phyloP scores from a whole-genome alignment of 2,329 filamentous ascomycete genomes.

The Ploettnerulaceae sp. region DNA sequence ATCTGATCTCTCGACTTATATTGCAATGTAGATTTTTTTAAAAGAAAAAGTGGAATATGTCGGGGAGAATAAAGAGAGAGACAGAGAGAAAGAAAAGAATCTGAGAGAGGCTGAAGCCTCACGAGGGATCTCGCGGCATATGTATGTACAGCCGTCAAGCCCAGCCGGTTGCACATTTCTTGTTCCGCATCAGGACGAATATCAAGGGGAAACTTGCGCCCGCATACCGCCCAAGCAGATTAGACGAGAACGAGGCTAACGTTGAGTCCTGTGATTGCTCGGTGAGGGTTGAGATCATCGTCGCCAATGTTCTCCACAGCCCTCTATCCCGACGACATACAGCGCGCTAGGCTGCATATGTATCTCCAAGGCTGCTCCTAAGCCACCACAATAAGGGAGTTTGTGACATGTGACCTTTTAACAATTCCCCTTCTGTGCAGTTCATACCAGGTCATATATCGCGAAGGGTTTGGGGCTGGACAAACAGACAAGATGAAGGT shows the following conservation, averaged over 20 bases:
- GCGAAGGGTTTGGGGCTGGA: slow-evolving; percentile 1
- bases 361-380: neutral
- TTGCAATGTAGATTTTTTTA: neutral
- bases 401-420: neutral
- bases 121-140: neutral
- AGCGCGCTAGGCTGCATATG: neutral
- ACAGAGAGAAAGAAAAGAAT: neutral
- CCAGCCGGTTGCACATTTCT: neutral
- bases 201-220: neutral
- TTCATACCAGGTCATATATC: too few relatives aligned
- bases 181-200: neutral
- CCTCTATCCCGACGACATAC: neutral
- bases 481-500: neutral
- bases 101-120: slow-evolving; percentile 5
- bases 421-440: neutral
- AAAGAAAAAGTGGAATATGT: neutral
- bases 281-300: slow-evolving; percentile 4
- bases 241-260: slow-evolving; percentile 1
- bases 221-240: slow-evolving; percentile 5
- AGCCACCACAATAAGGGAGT: slow-evolving; percentile 1
- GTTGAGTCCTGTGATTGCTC: slow-evolving; percentile 3
- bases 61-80: neutral
- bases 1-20: neutral
- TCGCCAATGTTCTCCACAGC: slow-evolving; percentile 6
- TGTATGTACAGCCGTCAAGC: slow-evolving; percentile 6